A percentile compares a stretch with the other conserved stretches of the same genome.
These are phyloP conservation scores for Tardiomyces digboiensis DNA, from an alignment of 1,139 yeast genomes.

Conservation along the genomic window DNA sequence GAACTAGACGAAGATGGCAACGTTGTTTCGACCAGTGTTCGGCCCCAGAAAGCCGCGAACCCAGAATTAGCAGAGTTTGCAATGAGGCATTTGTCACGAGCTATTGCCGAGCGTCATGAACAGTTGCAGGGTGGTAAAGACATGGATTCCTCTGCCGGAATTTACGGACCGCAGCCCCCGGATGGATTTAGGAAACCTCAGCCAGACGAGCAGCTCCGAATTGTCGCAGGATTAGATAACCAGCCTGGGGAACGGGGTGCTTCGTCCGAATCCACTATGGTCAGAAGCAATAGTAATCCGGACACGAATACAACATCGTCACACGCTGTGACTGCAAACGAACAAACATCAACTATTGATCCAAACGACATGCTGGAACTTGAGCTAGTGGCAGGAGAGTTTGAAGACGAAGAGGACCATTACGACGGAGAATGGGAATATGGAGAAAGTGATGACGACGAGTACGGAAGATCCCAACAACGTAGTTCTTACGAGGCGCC, in stretches of 20 bases:
- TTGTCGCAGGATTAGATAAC: no score
- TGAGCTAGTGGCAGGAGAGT: conserved; percentile 44
- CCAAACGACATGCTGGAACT: conserved; percentile 45
- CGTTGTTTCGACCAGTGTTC: conserved; percentile 28
- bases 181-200: not conserved
- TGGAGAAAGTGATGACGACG: conserved; percentile 29
- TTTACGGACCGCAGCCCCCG: not conserved
- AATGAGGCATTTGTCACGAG: not conserved
- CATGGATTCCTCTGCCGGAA: not conserved
- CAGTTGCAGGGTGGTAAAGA: not conserved
- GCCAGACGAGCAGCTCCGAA: not conserved
- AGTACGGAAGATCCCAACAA: conserved; percentile 30
- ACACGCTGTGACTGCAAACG: not conserved
- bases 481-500: conserved; percentile 1
- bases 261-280: no score
- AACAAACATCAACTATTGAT: conserved; percentile 24
- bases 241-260: no score
- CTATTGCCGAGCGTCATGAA: not conserved
- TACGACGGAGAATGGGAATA: conserved; percentile 15
- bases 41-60: conserved; percentile 3
- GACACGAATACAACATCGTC: no score
- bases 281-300: no score
- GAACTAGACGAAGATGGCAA: conserved; percentile 77
- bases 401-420: conserved; percentile 34
- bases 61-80: conserved; percentile 5